These are phyloP conservation scores for Penicillium sp. DNA, from an alignment of 2,329 filamentous ascomycete species.

Conservation along the genomic window DNA sequence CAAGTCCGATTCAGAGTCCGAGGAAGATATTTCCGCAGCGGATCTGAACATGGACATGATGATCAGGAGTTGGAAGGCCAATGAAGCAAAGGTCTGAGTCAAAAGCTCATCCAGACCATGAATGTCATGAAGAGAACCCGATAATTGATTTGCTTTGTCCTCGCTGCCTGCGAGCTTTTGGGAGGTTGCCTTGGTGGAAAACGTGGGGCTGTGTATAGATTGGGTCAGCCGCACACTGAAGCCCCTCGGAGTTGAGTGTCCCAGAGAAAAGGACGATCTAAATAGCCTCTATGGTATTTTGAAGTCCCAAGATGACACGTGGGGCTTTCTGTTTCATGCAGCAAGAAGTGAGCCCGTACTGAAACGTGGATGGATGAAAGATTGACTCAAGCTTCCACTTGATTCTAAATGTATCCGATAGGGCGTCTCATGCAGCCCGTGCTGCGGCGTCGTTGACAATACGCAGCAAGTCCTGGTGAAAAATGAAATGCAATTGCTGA, in stretches of 20 bases:
- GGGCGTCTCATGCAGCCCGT: slow-evolving; percentile 18
- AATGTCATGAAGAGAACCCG: not conserved
- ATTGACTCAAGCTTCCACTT: slow-evolving; percentile 27
- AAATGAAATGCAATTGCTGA: not conserved
- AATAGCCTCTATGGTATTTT: not conserved
- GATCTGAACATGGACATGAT: slow-evolving; percentile 41
- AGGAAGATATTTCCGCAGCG: slow-evolving; percentile 36
- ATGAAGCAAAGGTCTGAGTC: not conserved
- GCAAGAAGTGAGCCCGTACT: slow-evolving; percentile 17
- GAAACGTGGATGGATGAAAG: slow-evolving; percentile 10
- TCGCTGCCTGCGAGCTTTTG: no score
- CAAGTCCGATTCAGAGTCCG: slow-evolving; percentile 30
- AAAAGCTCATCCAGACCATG: not conserved
- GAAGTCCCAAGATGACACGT: slow-evolving; percentile 6
- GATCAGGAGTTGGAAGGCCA: not conserved
- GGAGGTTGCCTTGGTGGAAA: not conserved
- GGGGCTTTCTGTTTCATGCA: slow-evolving; percentile 5
- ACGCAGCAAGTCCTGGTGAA: not conserved
- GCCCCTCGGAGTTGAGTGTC: not conserved
- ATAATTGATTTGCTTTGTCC: no score
- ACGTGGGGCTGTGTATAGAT: not conserved
- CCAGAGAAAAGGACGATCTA: not conserved
- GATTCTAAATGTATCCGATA: slow-evolving; percentile 31
- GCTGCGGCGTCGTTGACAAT: not conserved
- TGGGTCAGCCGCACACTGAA: no score